Conservation (phyloP, 305 asterid species). For the Galium porrigens region DNA sequence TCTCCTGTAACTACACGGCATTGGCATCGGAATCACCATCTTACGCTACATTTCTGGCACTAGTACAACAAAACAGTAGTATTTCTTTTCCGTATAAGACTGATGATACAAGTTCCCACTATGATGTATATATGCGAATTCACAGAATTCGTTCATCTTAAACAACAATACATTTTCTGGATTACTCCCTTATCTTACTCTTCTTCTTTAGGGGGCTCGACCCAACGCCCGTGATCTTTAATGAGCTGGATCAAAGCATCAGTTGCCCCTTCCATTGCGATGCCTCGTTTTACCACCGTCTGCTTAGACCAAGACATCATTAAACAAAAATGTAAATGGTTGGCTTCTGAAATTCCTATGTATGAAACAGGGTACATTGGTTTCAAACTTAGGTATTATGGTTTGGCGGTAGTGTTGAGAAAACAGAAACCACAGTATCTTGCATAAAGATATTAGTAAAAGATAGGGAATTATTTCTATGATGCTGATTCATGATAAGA, state of each 20-base stretch:
- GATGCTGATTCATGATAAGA: neutral
- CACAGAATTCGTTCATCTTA: neutral
- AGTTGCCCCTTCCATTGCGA: slow-evolving; percentile 73
- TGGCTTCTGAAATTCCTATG: neutral
- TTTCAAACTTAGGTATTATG: neutral
- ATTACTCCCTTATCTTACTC: slow-evolving; percentile 21
- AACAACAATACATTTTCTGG: neutral
- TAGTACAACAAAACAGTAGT: neutral
- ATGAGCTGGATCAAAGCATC: slow-evolving; percentile 78
- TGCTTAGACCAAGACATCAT: slow-evolving; percentile 17
- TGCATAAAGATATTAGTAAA: neutral
- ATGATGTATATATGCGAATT: neutral
- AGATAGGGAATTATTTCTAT: neutral
- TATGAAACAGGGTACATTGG: neutral
- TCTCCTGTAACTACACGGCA: neutral
- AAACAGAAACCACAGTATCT: neutral
- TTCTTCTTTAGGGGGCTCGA: slow-evolving; percentile 63
- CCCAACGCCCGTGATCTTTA: slow-evolving; percentile 88
- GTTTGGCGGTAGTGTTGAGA: neutral
- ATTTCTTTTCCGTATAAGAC: neutral
- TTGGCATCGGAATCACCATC: neutral
- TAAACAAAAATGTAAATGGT: neutral
- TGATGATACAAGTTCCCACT: neutral
- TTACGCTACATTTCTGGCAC: neutral
- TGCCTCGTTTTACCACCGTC: slow-evolving; percentile 66